Evolutionary conservation across 2,329 filamentous ascomycete species (phyloP).

Genomic region (Pseudocercospora pini-densiflorae): DNA sequence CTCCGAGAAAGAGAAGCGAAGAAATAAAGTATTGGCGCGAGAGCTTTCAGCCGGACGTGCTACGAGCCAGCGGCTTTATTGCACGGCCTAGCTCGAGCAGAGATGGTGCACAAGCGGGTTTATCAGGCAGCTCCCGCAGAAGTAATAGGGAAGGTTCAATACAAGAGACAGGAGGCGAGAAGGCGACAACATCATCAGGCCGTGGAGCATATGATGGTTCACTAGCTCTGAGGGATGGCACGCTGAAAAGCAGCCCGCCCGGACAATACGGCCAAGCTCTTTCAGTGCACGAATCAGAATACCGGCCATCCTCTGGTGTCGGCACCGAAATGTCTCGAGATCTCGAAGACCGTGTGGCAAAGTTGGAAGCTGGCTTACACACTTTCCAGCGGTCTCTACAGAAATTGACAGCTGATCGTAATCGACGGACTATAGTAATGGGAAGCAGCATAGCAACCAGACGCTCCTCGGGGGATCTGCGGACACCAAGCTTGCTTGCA

Average conservation of each 20-base stretch:
- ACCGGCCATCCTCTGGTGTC: slow-evolving; percentile 20
- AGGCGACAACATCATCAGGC: slow-evolving; percentile 5
- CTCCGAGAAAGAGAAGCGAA: slow-evolving; percentile 39
- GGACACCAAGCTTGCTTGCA: slow-evolving; percentile 42
- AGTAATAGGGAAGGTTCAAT: not conserved
- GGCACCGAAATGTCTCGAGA: slow-evolving; percentile 33
- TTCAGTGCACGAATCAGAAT: slow-evolving; percentile 19
- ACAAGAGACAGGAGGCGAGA: slow-evolving; percentile 3
- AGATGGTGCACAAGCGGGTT: slow-evolving; percentile 14
- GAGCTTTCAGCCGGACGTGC: slow-evolving; percentile 35
- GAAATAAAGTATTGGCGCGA: slow-evolving; percentile 44
- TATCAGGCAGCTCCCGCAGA: not conserved
- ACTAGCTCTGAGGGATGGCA: slow-evolving; percentile 12
- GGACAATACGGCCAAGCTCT: slow-evolving; percentile 11
- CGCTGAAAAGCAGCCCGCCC: slow-evolving; percentile 27
- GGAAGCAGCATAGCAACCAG: slow-evolving; percentile 25
- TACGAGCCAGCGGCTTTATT: slow-evolving; percentile 37
- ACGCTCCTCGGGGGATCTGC: slow-evolving; percentile 26
- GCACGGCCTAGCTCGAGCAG: slow-evolving; percentile 8
- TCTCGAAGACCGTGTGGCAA: slow-evolving; percentile 42
- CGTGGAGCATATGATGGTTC: slow-evolving; percentile 2
- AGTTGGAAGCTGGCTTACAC: slow-evolving; percentile 40
- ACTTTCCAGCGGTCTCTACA: slow-evolving; percentile 41
- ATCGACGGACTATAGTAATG: slow-evolving; percentile 39
- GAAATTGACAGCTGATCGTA: slow-evolving; percentile 38